Conservation (phyloP, 768 basidiomycete species). For the Xerocomellus chrysenteron region DNA sequence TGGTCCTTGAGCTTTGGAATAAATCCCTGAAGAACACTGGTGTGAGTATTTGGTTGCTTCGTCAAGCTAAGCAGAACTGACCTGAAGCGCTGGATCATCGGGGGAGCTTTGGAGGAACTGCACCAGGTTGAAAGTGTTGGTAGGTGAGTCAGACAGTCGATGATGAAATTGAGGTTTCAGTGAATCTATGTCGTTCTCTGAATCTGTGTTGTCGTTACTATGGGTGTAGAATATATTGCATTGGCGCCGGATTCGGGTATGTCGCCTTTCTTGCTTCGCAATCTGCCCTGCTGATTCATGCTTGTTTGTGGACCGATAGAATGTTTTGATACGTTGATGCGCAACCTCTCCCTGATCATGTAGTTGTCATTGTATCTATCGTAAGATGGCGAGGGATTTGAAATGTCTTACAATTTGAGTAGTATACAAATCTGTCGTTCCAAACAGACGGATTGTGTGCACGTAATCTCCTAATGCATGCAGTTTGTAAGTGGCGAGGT, state of each 20-base stretch:
- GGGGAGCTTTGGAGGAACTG: background rate
- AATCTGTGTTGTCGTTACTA: too few species aligned
- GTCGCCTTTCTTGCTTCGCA: conserved; percentile 10
- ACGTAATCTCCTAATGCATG: conserved; percentile 38
- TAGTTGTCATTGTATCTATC: background rate
- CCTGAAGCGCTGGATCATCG: background rate
- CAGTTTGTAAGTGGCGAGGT: conserved; percentile 34
- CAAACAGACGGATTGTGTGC: conserved; percentile 23
- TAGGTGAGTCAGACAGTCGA: background rate
- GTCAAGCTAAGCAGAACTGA: background rate
- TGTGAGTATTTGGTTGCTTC: background rate
- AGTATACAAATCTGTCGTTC: conserved; percentile 17
- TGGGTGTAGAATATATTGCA: background rate
- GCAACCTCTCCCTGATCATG: conserved; percentile 32
- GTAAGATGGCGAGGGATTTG: background rate
- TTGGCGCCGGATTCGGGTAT: background rate
- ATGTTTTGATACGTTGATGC: conserved; percentile 31
- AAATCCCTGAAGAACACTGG: background rate
- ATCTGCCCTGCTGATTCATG: conserved; percentile 4
- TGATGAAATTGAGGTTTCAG: background rate
- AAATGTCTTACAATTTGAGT: conserved; percentile 35
- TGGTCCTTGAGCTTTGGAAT: background rate
- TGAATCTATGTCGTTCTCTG: too few species aligned
- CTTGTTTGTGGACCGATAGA: conserved; percentile 29
- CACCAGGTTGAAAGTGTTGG: background rate